phyloP scores from a whole-genome alignment of 108 stramenopile species.

The Fragilaria radians region DNA sequence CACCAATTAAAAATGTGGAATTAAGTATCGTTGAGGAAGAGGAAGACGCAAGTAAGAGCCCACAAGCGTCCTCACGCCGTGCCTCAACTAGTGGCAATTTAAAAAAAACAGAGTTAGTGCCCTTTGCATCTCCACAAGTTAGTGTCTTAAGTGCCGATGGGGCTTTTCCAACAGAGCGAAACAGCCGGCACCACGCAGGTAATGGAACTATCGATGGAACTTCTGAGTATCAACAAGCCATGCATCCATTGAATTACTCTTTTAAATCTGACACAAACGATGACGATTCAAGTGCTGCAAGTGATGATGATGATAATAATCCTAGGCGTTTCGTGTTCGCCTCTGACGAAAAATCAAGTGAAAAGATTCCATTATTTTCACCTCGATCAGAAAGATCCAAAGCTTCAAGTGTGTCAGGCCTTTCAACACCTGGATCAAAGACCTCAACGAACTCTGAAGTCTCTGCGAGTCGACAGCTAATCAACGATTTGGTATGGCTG shows the following conservation, averaged over 20 bases:
- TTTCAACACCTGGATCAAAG: conserved; percentile 5
- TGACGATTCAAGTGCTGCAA: conserved; percentile 19
- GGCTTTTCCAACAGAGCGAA: background rate
- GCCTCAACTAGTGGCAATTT: background rate
- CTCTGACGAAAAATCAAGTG: background rate
- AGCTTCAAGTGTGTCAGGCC: conserved; percentile 3
- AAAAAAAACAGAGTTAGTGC: background rate
- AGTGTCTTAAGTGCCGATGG: background rate
- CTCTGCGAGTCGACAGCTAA: conserved; percentile 35
- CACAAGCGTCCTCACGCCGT: background rate
- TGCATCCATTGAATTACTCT: conserved; percentile 43
- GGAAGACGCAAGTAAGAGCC: background rate
- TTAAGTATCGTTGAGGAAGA: background rate
- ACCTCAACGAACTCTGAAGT: conserved; percentile 3
- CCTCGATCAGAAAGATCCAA: background rate
- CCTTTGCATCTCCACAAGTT: background rate
- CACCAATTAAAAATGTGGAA: background rate
- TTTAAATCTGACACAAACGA: conserved; percentile 21
- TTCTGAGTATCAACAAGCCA: conserved; percentile 37
- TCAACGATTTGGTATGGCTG: conserved; percentile 73
- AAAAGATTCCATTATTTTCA: background rate
- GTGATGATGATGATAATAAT: background rate
- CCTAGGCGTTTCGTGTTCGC: conserved; percentile 1
- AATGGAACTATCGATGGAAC: conserved; percentile 37
- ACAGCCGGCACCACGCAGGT: conserved; percentile 36